Base-by-base conservation (phyloP, 2,329 filamentous ascomycete species). In the Cordyceps farinosa region DNA sequence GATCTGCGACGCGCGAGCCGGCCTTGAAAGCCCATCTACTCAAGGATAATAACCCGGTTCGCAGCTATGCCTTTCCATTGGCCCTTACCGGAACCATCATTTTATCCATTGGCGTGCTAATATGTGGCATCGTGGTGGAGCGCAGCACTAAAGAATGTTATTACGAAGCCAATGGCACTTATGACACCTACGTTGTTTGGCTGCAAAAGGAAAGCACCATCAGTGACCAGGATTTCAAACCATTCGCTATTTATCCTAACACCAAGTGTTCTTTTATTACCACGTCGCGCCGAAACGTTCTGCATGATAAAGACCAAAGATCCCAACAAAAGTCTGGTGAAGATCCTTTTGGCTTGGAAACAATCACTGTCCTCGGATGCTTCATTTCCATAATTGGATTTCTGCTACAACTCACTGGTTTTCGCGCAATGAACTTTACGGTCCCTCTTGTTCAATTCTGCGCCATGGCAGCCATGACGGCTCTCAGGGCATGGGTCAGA, bases 121-220 rank as follows among this genome's bases (percentile, higher is more conserved):
- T 75, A 1, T 77, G 74, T 57, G 68, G 69, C 0, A 68, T 70
- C 51, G 70, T 76, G 2, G 70, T 77, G 3, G 71, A 76, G 29
- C 59, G 52, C 9, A 73, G 72, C 48, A 75, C 74, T 0, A 30
- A 32, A 2, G 72, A 77, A 64, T 63, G 48, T 0, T 58, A 30
- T 4, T 73, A 69, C 22, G 38, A 42, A 17, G 59, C 65, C 15
- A 5, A 0, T 17, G 9, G 2, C 2, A 65, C 50, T 4, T 59
- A 36, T 34, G 47, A 56, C 29, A 59, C 64, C 32, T 54, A 62
- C 22, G 8, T 73, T 3, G 48, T 72, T 4, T 76, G 72, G 73
- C 52, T 77, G 0, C 74, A 76, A n/a, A 65, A 66, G 52, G 44
- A 45, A 0, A 64, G 67, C 27, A 69, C 55, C 0, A 69, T 75